These are phyloP conservation scores for Oryza brachyantha DNA, from an alignment of 176 grass and related monocot species.

Conservation along the genomic window DNA sequence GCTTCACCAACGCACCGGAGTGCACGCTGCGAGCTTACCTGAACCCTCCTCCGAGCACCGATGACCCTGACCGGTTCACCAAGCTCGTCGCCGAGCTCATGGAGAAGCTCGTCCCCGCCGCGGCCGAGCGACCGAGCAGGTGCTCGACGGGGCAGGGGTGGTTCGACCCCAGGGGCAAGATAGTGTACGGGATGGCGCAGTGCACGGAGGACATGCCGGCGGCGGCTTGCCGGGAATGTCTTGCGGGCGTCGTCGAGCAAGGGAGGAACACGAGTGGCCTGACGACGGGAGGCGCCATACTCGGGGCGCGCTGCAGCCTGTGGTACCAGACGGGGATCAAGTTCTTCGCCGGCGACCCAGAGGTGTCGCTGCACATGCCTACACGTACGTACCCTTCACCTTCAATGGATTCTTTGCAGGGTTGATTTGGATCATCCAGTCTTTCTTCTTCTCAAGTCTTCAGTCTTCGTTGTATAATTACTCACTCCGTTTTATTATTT, in stretches of 20 bases:
- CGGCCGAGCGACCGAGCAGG: background rate
- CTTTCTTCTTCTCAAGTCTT: background rate
- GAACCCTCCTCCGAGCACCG: conserved; percentile 1
- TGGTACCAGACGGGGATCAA: conserved; percentile 30
- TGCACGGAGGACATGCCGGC: conserved; percentile 28
- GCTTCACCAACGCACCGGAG: conserved; percentile 11
- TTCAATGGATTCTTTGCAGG: background rate
- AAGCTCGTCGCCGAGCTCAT: conserved; percentile 13
- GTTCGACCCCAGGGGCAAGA: conserved; percentile 11
- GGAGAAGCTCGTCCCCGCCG: background rate
- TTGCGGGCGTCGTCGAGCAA: background rate
- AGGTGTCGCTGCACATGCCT: conserved; percentile 27
- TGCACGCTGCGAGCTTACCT: background rate
- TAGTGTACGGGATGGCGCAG: conserved; percentile 45
- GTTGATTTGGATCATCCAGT: background rate
- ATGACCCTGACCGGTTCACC: background rate
- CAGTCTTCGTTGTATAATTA: background rate
- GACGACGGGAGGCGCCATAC: conserved; percentile 11
- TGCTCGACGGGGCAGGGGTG: conserved; percentile 30
- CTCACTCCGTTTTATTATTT: no score
- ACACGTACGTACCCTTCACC: conserved; percentile 26
- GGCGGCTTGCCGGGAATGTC: background rate
- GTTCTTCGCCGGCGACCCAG: conserved; percentile 6
- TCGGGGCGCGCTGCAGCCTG: conserved; percentile 29
- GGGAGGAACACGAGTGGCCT: background rate